Conservation (phyloP, 116 monocot genomes). For the Iris pallida region DNA sequence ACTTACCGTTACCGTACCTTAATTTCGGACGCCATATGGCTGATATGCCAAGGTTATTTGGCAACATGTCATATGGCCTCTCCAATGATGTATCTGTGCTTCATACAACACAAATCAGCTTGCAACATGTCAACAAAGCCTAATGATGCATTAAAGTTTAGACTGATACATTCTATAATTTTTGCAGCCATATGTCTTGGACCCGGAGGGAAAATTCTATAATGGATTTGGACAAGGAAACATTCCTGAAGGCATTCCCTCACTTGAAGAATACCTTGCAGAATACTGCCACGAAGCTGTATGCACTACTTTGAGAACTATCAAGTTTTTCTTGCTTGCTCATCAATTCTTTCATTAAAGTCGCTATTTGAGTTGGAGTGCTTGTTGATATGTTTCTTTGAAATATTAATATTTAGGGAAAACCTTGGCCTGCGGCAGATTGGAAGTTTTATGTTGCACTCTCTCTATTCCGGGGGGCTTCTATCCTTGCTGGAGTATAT, state of each 20-base stretch:
- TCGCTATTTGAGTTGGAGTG: not conserved
- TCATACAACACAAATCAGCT: not conserved
- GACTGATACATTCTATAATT: slow-evolving; percentile 3
- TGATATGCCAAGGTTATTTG: too few species aligned
- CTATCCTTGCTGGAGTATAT: slow-evolving; percentile 88
- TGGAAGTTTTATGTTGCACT: slow-evolving; percentile 98
- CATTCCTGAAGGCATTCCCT: slow-evolving; percentile 86
- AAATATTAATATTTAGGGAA: slow-evolving; percentile 44
- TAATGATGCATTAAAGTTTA: slow-evolving; percentile 5
- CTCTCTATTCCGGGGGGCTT: slow-evolving; percentile 82
- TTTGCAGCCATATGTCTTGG: slow-evolving; percentile 62
- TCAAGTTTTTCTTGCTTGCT: not conserved
- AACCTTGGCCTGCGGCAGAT: slow-evolving; percentile 77
- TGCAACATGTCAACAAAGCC: not conserved
- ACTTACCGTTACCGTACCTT: too few species aligned
- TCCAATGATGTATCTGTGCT: too few species aligned
- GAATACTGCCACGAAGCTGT: slow-evolving; percentile 82
- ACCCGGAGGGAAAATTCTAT: slow-evolving; percentile 25
- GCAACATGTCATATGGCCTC: too few species aligned
- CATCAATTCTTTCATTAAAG: not conserved
- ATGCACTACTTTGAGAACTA: slow-evolving; percentile 17
- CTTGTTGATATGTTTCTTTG: not conserved
- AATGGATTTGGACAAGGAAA: slow-evolving; percentile 60
- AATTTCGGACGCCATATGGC: too few species aligned
- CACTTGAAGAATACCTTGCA: slow-evolving; percentile 72